phyloP scores from a whole-genome alignment of 139 green algal species.

The Chara braunii region DNA sequence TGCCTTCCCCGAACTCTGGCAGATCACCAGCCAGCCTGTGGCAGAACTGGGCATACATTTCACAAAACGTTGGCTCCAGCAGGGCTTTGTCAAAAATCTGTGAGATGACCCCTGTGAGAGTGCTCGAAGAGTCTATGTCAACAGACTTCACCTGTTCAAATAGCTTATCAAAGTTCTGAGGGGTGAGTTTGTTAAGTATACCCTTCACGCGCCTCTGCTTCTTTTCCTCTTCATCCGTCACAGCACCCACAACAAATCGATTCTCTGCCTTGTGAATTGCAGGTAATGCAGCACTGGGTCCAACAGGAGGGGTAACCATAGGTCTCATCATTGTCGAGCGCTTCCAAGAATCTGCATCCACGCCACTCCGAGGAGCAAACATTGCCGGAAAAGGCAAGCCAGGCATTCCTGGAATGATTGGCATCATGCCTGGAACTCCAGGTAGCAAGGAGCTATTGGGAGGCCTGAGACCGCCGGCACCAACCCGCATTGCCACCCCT shows the following conservation, averaged over 20 bases:
- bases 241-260: conserved; percentile 26
- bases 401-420: neutral
- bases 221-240: conserved; percentile 74
- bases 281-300: conserved; percentile 1
- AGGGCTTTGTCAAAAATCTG: conserved; percentile 98
- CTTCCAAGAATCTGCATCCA: conserved; percentile 34
- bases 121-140: conserved; percentile 66
- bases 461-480: neutral
- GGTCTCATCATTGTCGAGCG: conserved; percentile 4
- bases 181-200: conserved; percentile 97
- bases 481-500: no score
- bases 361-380: neutral
- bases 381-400: neutral
- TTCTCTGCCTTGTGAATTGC: conserved; percentile 46
- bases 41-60: conserved; percentile 88
- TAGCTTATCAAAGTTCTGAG: conserved; percentile 93
- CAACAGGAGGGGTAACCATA: neutral
- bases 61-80: conserved; percentile 84
- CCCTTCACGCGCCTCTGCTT: conserved; percentile 82
- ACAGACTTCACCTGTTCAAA: conserved; percentile 70
- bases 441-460: neutral
- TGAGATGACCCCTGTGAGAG: conserved; percentile 72
- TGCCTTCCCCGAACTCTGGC: conserved; percentile 22
- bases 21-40: neutral
- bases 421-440: neutral